Evolutionary conservation across 2,329 filamentous ascomycete genomes (phyloP), one percentile per base, ranked within the genome.

Genomic region (Chrysosporium keratinophilum): DNA sequence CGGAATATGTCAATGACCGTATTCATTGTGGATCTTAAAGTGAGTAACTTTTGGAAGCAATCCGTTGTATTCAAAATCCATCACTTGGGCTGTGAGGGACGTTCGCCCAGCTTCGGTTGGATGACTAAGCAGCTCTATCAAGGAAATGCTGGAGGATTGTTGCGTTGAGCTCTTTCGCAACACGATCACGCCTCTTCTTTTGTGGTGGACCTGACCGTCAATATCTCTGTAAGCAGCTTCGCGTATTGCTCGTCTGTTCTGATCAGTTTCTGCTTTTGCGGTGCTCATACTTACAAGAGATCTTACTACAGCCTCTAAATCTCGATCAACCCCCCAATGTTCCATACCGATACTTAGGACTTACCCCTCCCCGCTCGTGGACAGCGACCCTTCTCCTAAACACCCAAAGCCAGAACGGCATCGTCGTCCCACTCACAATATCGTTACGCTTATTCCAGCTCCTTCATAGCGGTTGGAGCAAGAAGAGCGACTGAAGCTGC

Each of bases 81-180:
- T 28, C 23, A 28, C 7, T 28, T 28, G 23, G 23, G 23, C 7
- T 28, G 23, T 4, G 23, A 7, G 7, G 7, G 23, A 28, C 23
- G 23, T 28, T 7, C n/a, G n/a, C n/a, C 3, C 39, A 31, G 35
- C 17, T 15, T 46, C 28, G 15, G 14, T 11, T 10, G 12, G 20
- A 19, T 51, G 49, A 51, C 49, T 52, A 52, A 44, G 39, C 40
- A 37, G n/a, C 15, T 23, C 34, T 51, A 43, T 51, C 39, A 51
- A 51, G 23, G 7, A 46, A 12, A 20, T 6, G n/a, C 17, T 5
- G 20, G 15, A 46, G 9, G n/a, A 42, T 37, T 51, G 48, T 43
- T 50, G 47, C 47, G 31, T 39, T 39, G 37, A 34, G 39, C 39
- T 50, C 42, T 19, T 40, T 17, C 15, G 37, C 37, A 40, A 40